A percentile compares a stretch with the other conserved stretches of the same genome.
Conservation (phyloP, 768 basidiomycete genomes). For the Hydnum rufescens region DNA sequence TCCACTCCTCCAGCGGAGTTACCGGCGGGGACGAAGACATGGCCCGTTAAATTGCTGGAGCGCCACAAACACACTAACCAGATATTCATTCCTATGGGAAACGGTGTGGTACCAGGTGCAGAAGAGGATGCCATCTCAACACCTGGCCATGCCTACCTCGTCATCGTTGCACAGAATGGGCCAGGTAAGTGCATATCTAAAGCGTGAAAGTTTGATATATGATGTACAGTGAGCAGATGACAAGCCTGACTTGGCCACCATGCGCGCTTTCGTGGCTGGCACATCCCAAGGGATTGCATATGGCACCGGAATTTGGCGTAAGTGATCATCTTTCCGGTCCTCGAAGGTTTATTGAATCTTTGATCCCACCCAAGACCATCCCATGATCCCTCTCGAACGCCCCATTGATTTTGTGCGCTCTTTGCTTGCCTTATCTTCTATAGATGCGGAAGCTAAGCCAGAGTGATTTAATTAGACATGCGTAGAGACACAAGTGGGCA, state of each 20-base stretch:
- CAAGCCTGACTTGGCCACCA: conserved; percentile 49
- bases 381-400: conserved; percentile 68
- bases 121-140: conserved; percentile 26
- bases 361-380: conserved; percentile 57
- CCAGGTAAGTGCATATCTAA: conserved; percentile 13
- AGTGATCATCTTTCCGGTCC: conserved; percentile 21
- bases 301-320: conserved; percentile 73
- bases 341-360: not conserved
- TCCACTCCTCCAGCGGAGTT: conserved; percentile 39
- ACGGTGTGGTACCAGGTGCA: conserved; percentile 22
- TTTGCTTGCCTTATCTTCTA: not conserved
- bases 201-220: not conserved
- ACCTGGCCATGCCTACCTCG: conserved; percentile 44
- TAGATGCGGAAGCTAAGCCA: conserved; percentile 14
- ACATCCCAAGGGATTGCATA: conserved; percentile 76
- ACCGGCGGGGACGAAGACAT: conserved; percentile 10
- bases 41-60: conserved; percentile 58
- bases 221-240: conserved; percentile 27
- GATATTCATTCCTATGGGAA: conserved; percentile 85
- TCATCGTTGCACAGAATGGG: conserved; percentile 72
- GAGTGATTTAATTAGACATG: conserved; percentile 30
- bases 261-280: conserved; percentile 68
- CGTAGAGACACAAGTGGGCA: conserved; percentile 83
- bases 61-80: conserved; percentile 81
- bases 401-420: conserved; percentile 41